Percentiles rank a stretch among this genome's conserved stretches.
Evolutionary conservation across 2,329 filamentous ascomycete species (phyloP).

Genomic region (Nigrospora sphaerica): DNA sequence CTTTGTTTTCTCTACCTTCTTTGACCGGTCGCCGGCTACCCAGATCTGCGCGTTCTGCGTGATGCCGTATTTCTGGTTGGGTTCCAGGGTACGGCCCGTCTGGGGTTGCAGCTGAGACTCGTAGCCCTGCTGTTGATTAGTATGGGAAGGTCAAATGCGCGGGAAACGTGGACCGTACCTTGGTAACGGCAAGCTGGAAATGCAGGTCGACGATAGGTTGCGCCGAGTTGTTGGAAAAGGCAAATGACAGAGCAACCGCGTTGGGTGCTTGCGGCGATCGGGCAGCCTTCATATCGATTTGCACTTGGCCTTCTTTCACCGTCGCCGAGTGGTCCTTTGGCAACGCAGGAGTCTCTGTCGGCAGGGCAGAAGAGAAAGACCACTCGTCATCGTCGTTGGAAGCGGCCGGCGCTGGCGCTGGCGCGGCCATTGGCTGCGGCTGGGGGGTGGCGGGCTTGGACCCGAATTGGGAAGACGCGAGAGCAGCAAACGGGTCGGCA

Average conservation of each 20-base stretch:
- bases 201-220: constrained; percentile 72
- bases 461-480: constrained; percentile 31
- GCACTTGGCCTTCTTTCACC: constrained; percentile 63
- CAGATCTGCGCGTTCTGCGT: constrained; percentile 72
- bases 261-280: constrained; percentile 46
- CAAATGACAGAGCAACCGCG: constrained; percentile 63
- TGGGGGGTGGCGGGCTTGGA: constrained; percentile 29
- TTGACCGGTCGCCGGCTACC: constrained; percentile 60
- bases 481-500: constrained; percentile 46
- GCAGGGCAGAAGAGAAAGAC: constrained; percentile 84
- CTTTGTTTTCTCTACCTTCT: constrained; percentile 74
- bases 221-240: constrained; percentile 76
- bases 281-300: constrained; percentile 66
- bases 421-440: constrained; percentile 11
- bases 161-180: constrained; percentile 45
- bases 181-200: constrained; percentile 89
- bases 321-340: constrained; percentile 56
- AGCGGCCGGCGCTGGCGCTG: constrained; percentile 16
- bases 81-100: constrained; percentile 67
- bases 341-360: constrained; percentile 44
- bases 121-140: constrained; percentile 52
- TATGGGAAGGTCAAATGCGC: not conserved
- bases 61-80: constrained; percentile 68
- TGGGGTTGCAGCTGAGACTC: constrained; percentile 79
- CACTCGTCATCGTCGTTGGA: constrained; percentile 78